These are phyloP conservation scores for Suhomyces faveliae DNA, from an alignment of 805 yeast species.

Conservation along the genomic window DNA sequence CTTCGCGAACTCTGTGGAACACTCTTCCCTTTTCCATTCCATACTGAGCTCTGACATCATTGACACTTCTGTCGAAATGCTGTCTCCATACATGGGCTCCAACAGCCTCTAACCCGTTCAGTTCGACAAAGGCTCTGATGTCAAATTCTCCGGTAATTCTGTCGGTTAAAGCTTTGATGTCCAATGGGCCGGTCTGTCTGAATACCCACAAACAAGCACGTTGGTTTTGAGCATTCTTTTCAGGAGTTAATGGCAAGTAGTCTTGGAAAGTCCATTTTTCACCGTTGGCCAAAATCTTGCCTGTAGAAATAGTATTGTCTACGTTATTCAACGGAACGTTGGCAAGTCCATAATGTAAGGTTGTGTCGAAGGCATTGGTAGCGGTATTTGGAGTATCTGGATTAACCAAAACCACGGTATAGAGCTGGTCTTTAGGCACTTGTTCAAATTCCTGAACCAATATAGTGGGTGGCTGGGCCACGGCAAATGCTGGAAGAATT, in stretches of 20 bases:
- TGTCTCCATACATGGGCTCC: constrained; percentile 95
- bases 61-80: constrained; percentile 73
- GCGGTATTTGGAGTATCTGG: constrained; percentile 86
- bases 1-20: constrained; percentile 53
- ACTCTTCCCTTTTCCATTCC: constrained; percentile 77
- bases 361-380: constrained; percentile 66
- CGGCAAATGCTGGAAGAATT: constrained; percentile 68
- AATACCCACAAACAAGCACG: constrained; percentile 89
- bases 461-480: constrained; percentile 73
- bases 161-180: constrained; percentile 10
- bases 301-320: constrained; percentile 54
- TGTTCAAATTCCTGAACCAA: constrained; percentile 68
- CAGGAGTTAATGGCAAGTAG: constrained; percentile 84
- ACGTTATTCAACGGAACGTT: constrained; percentile 61
- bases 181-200: constrained; percentile 51
- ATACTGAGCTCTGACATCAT: constrained; percentile 63
- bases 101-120: constrained; percentile 62
- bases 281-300: constrained; percentile 36
- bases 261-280: constrained; percentile 41
- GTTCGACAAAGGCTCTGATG: constrained; percentile 63
- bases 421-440: constrained; percentile 49
- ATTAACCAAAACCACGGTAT: constrained; percentile 79
- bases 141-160: constrained; percentile 46
- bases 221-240: constrained; percentile 80
- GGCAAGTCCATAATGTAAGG: constrained; percentile 72